Evolutionary conservation across 23 red algal genomes (phyloP).

Genomic region (Chondrus crispus): DNA sequence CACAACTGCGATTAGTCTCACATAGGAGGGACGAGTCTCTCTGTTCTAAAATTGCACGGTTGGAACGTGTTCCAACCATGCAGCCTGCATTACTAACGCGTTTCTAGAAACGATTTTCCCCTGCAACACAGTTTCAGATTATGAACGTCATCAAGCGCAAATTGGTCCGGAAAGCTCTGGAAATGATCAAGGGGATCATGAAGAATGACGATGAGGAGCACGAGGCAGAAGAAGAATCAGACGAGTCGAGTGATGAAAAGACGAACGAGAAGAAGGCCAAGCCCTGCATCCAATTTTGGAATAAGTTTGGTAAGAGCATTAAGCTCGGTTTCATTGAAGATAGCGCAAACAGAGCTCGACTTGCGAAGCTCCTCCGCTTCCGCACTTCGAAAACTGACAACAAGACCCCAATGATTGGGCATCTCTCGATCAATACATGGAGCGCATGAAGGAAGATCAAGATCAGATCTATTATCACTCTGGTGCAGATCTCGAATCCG

Average conservation of each 20-base stretch:
- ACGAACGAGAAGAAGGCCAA: slow-evolving; percentile 35
- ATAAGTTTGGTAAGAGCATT: slow-evolving; percentile 78
- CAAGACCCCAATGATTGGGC: slow-evolving; percentile 65
- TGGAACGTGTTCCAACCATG: too few species aligned
- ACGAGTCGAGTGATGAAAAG: slow-evolving; percentile 6
- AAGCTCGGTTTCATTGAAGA: slow-evolving; percentile 93
- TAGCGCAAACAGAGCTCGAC: slow-evolving; percentile 38
- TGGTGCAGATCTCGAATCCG: slow-evolving; percentile 43
- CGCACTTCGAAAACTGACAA: slow-evolving; percentile 66
- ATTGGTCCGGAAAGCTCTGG: slow-evolving; percentile 78
- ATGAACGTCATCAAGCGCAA: slow-evolving; percentile 84
- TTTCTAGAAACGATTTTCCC: too few species aligned
- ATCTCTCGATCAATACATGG: slow-evolving; percentile 84
- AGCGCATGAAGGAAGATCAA: slow-evolving; percentile 87
- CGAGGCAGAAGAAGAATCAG: slow-evolving; percentile 16
- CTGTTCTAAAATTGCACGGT: too few species aligned
- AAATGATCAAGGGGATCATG: slow-evolving; percentile 74
- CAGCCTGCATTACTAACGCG: too few species aligned
- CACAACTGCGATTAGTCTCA: too few species aligned
- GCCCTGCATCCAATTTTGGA: slow-evolving; percentile 81
- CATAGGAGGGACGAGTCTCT: too few species aligned
- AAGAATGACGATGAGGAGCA: slow-evolving; percentile 61
- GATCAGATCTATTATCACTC: slow-evolving; percentile 88
- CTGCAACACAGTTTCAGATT: slow-evolving; percentile 62
- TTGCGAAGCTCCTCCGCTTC: slow-evolving; percentile 89